These are phyloP conservation scores for Neofusicoccum parvum DNA, from an alignment of 2,329 filamentous ascomycete genomes.

Conservation along the genomic window DNA sequence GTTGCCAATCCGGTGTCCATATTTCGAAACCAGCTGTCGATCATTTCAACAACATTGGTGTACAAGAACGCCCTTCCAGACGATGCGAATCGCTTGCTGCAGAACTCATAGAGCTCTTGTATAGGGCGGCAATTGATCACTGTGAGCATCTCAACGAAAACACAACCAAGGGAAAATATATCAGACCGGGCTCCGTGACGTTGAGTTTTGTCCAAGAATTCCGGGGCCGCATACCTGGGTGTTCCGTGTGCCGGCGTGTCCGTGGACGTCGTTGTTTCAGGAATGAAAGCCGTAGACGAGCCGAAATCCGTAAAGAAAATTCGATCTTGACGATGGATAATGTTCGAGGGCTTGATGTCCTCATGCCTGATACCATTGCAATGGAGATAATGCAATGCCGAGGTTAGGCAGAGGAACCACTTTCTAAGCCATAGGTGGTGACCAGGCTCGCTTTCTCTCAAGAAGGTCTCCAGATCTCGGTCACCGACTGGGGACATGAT, in stretches of 20 bases:
- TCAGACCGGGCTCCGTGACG: constrained; percentile 15
- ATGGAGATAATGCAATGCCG: constrained; percentile 18
- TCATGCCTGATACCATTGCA: constrained; percentile 20
- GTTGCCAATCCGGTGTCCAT: too few species aligned
- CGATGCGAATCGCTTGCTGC: too few species aligned
- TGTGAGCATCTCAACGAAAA: background rate
- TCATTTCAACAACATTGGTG: too few species aligned
- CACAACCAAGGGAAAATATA: constrained; percentile 19
- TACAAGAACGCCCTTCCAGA: too few species aligned
- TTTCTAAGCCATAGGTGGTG: too few species aligned
- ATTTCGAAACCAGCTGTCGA: too few species aligned
- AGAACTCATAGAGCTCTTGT: too few species aligned
- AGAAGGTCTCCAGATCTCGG: too few species aligned
- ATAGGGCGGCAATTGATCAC: too few species aligned
- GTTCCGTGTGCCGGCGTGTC: constrained; percentile 7
- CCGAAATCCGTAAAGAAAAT: constrained; percentile 21
- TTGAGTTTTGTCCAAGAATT: constrained; percentile 8
- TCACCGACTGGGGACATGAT: too few species aligned
- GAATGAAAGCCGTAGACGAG: background rate
- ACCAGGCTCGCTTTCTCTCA: too few species aligned
- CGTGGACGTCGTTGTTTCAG: constrained; percentile 2
- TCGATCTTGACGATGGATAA: constrained; percentile 6
- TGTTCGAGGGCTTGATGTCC: constrained; percentile 24
- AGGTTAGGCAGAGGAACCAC: constrained; percentile 12
- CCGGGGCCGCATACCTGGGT: constrained; percentile 19